Evolutionary conservation across 768 basidiomycete genomes (phyloP).

Genomic region (Hericium rajendrae): DNA sequence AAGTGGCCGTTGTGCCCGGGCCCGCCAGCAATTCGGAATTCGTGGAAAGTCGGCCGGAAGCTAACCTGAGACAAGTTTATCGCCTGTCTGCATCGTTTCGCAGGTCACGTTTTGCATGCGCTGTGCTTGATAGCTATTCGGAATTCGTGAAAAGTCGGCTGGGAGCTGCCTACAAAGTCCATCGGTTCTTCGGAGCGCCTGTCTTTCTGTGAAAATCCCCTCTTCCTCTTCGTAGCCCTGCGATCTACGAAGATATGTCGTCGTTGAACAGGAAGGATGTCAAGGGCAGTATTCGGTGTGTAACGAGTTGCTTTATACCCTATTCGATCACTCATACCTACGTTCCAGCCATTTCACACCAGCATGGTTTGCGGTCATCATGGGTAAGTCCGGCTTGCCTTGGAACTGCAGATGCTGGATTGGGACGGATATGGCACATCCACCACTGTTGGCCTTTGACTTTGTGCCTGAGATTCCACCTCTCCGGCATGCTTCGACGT

Average conservation of each 20-base stretch:
- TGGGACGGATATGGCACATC: too few species aligned
- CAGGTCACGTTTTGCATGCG: too few species aligned
- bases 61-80: background rate
- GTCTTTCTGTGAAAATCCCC: background rate
- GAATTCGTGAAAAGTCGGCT: background rate
- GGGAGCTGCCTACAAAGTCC: background rate
- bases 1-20: too few species aligned
- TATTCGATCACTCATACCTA: background rate
- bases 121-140: background rate
- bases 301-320: background rate
- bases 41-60: background rate
- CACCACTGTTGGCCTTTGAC: background rate
- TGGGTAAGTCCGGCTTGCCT: slow-evolving; percentile 29
- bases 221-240: background rate
- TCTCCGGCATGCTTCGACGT: too few species aligned
- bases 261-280: background rate
- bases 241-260: background rate
- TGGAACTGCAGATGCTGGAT: too few species aligned
- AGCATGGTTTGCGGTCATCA: slow-evolving; percentile 45
- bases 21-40: background rate
- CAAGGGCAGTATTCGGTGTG: background rate
- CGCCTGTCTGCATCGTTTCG: too few species aligned
- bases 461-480: background rate
- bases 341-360: slow-evolving; percentile 38
- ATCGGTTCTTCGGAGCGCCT: background rate